A percentile compares a stretch with the other conserved stretches of the same genome.
Conservation (phyloP, 805 yeast species). For the Starmera quercuum region DNA sequence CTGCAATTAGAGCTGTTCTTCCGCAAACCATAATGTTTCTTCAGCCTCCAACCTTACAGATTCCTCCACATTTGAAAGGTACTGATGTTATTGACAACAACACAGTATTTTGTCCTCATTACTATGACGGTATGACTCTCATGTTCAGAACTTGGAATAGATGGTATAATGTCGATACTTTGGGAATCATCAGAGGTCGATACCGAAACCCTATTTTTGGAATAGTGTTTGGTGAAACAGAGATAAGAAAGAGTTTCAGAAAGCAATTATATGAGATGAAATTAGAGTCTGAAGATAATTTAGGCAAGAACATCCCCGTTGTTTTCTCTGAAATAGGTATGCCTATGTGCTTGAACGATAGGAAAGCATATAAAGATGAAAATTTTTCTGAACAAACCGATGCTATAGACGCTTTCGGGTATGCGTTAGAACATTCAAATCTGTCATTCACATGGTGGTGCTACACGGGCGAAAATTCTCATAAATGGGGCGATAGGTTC, state of each 20-base stretch:
- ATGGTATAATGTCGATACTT: conserved; percentile 75
- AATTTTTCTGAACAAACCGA: conserved; percentile 66
- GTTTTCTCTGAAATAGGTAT: conserved; percentile 93
- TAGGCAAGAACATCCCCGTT: conserved; percentile 64
- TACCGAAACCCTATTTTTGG: conserved; percentile 69
- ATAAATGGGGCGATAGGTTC: conserved; percentile 88
- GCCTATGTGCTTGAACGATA: conserved; percentile 92
- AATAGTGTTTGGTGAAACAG: conserved; percentile 74
- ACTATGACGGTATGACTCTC: conserved; percentile 89
- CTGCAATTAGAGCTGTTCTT: conserved; percentile 38
- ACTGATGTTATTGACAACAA: conserved; percentile 45
- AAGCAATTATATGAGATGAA: conserved; percentile 63
- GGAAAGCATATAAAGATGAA: conserved; percentile 58
- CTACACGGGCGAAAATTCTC: conserved; percentile 65
- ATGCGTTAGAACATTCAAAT: conserved; percentile 68
- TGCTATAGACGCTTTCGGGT: conserved; percentile 77
- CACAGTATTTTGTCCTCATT: conserved; percentile 80
- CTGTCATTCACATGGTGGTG: conserved; percentile 83
- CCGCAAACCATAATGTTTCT: conserved; percentile 48
- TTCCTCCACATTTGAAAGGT: conserved; percentile 61
- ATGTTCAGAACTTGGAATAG: conserved; percentile 90
- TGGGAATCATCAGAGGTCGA: conserved; percentile 76
- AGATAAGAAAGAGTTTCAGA: conserved; percentile 64
- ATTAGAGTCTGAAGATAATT: conserved; percentile 48
- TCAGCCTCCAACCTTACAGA: conserved; percentile 76